Evolutionary conservation across 306 rosid genomes (phyloP).

Genomic region (Astragalus membranaceus): DNA sequence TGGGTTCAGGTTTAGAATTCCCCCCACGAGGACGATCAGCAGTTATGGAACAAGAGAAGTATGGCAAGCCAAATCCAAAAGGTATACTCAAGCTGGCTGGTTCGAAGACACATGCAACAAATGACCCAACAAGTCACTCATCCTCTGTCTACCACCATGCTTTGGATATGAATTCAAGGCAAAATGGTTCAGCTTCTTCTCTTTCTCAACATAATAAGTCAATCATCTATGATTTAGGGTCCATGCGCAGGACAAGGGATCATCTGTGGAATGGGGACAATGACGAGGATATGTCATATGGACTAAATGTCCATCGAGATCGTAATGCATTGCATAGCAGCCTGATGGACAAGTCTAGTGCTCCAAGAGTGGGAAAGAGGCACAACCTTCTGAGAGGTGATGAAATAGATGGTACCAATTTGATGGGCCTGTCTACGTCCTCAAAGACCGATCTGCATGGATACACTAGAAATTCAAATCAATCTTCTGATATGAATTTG

Average conservation of each 20-base stretch:
- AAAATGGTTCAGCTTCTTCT: conserved; percentile 46
- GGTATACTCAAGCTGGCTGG: conserved; percentile 73
- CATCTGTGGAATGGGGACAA: conserved; percentile 41
- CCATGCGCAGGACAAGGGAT: conserved; percentile 49
- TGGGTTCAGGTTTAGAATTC: conserved; percentile 41
- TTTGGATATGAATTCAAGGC: conserved; percentile 49
- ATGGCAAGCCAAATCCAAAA: conserved; percentile 64
- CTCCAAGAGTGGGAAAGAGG: conserved; percentile 55
- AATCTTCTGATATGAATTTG: conserved; percentile 40
- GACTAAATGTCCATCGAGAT: conserved; percentile 38
- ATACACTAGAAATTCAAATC: conserved; percentile 44
- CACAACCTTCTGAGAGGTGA: conserved; percentile 48
- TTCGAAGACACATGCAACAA: conserved; percentile 41
- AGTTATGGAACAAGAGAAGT: conserved; percentile 40
- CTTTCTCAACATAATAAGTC: conserved; percentile 44
- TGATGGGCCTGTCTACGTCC: conserved; percentile 48
- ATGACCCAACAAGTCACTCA: conserved; percentile 33
- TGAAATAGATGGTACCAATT: conserved; percentile 37
- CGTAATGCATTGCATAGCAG: conserved; percentile 31
- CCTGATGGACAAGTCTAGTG: conserved; percentile 49
- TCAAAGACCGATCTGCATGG: conserved; percentile 51
- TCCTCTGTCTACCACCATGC: conserved; percentile 50
- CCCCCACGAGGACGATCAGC: conserved; percentile 31
- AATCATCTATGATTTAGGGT: conserved; percentile 46
- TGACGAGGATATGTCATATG: conserved; percentile 53